A percentile compares a stretch with the other conserved stretches of the same genome.
Conservation (phyloP, 139 green algal genomes). For the Monoraphidium neglectum region DNA sequence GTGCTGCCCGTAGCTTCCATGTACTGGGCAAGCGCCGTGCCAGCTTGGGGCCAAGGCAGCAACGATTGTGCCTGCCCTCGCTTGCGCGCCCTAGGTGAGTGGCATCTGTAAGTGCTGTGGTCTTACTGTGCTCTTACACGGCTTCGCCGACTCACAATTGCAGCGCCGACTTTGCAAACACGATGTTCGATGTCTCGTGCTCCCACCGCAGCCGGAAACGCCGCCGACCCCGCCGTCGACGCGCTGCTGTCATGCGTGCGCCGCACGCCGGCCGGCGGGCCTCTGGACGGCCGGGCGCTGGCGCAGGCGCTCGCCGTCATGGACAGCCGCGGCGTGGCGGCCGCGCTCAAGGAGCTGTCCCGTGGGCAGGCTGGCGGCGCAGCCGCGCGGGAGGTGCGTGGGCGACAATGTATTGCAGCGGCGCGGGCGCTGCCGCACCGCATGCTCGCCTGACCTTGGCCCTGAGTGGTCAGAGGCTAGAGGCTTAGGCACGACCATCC, state of each 20-base stretch:
- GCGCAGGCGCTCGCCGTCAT: slow-evolving; percentile 5
- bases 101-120: too few relatives aligned
- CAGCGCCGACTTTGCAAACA: too few relatives aligned
- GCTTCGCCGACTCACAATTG: too few relatives aligned
- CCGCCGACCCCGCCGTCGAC: slow-evolving; percentile 22
- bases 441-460: not conserved
- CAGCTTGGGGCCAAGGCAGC: too few relatives aligned
- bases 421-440: not conserved
- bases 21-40: too few relatives aligned
- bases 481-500: not conserved
- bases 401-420: not conserved
- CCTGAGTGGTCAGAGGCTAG: not conserved
- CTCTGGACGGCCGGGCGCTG: slow-evolving; percentile 9
- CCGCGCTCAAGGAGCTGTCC: slow-evolving; percentile 34
- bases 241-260: slow-evolving; percentile 11
- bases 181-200: too few relatives aligned
- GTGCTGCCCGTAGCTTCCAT: too few relatives aligned
- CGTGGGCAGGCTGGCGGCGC: not conserved
- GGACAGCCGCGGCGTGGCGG: slow-evolving; percentile 25
- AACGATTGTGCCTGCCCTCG: too few relatives aligned
- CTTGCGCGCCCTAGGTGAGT: too few relatives aligned
- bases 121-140: too few relatives aligned
- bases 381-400: slow-evolving; percentile 11
- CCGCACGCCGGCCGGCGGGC: not conserved
- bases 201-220: too few relatives aligned